Evolutionary conservation across 2,329 filamentous ascomycete genomes (phyloP), one percentile per base, ranked within the genome.

Genomic region (Pseudogymnoascus sp.): DNA sequence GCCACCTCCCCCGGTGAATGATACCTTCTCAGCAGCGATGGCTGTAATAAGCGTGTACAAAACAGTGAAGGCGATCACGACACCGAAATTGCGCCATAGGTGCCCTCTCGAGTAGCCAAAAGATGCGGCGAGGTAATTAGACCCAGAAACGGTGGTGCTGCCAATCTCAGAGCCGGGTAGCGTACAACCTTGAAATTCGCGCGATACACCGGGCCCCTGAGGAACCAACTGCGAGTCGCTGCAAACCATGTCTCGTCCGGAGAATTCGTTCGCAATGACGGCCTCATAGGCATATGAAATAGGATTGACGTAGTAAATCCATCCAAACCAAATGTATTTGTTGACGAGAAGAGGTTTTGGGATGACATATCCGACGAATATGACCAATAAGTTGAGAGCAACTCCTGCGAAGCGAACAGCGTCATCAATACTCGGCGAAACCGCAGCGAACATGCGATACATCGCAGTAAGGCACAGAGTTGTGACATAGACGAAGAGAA

Each of bases 181-280:
- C 40, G 81, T 76, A 73, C 86, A 89, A n/a, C 83, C 84, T 72
- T 88, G 84, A 69, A 82, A 84, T 2, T 74, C 74, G 2, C 47
- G 47, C 26, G 47, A 57, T 18, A 34, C 47, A 29, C 26, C 47
- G 3, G 47, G 47, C n/a, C 47, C 47, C n/a, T 57, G 47, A 0
- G 83, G 83, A 3, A 85, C 75, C 5, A 86, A 72, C 64, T 82
- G 83, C 29, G 66, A 66, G 2, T 75, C 77, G 2, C 79, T 78
- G 64, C 83, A 86, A 1, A 77, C 74, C 16, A 85, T 79, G 1
- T 69, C 77, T 70, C 87, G 76, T 36, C 75, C 76, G 66, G 88
- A 80, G 64, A 91, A 90, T 71, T 92, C 88, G 68, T 91, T 91
- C 0, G 85, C 78, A 70, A 91, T 78, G 0, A 92, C 73, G 0